These are phyloP conservation scores for Ciborinia camelliae DNA, from an alignment of 2,329 filamentous ascomycete genomes.

Conservation along the genomic window DNA sequence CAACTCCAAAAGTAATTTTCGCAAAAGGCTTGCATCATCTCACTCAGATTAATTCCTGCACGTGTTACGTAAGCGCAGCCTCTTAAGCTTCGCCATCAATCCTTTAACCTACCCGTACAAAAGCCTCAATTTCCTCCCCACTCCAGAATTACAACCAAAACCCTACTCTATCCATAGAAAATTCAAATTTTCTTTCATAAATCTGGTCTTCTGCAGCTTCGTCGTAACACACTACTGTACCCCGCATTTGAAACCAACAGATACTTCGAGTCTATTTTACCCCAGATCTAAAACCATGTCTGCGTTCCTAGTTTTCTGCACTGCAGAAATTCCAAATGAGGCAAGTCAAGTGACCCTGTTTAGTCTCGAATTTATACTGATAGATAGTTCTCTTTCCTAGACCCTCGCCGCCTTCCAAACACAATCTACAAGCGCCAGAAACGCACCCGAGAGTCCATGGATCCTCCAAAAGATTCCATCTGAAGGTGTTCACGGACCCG, in stretches of 20 bases:
- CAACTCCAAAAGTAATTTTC: background rate
- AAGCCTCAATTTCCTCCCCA: too few species aligned
- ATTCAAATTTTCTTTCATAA: background rate
- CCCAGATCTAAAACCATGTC: background rate
- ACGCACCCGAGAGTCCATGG: background rate
- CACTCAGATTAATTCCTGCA: background rate
- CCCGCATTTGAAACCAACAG: background rate
- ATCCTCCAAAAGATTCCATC: constrained; percentile 3
- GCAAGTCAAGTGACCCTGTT: background rate
- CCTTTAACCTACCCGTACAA: background rate
- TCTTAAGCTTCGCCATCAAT: background rate
- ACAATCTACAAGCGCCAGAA: background rate
- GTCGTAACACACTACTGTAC: background rate
- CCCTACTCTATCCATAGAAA: background rate
- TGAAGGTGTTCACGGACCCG: constrained; percentile 3
- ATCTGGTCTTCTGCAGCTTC: background rate
- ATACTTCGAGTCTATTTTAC: background rate
- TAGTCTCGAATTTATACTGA: background rate
- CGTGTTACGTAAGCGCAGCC: constrained; percentile 1
- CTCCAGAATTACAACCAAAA: too few species aligned
- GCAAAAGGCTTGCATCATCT: background rate
- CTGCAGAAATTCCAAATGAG: background rate
- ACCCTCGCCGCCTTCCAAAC: background rate
- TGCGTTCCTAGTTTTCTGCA: constrained; percentile 6
- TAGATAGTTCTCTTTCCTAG: background rate